These are phyloP conservation scores for Talaromyces rugulosus DNA, from an alignment of 2,329 filamentous ascomycete genomes.

Conservation along the genomic window DNA sequence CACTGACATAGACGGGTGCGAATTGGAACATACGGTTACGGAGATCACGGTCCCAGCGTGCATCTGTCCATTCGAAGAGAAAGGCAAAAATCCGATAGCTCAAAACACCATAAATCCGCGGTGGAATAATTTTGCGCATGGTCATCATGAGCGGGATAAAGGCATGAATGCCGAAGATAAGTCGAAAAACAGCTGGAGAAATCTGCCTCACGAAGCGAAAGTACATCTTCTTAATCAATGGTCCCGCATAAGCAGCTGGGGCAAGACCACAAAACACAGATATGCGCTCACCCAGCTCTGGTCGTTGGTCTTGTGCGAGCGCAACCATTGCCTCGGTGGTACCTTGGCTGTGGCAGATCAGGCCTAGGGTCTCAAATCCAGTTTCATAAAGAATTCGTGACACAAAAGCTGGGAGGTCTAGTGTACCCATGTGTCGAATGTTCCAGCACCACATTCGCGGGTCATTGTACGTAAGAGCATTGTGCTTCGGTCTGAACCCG, in stretches of 20 bases:
- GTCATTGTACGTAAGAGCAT: conserved; percentile 64
- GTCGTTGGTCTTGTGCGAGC: conserved; percentile 82
- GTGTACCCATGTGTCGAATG: conserved; percentile 86
- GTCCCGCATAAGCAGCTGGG: conserved; percentile 84
- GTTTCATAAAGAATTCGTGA: conserved; percentile 78
- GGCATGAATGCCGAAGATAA: conserved; percentile 85
- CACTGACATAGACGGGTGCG: conserved; percentile 81
- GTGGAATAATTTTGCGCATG: conserved; percentile 65
- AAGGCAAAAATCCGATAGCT: conserved; percentile 89
- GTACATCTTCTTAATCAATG: conserved; percentile 78
- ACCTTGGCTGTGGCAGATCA: conserved; percentile 86
- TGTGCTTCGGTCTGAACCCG: conserved; percentile 75
- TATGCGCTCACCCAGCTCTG: conserved; percentile 75
- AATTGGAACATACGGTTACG: conserved; percentile 86
- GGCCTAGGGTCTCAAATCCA: conserved; percentile 73
- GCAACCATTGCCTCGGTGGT: conserved; percentile 86
- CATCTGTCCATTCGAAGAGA: conserved; percentile 83
- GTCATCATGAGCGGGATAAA: conserved; percentile 94
- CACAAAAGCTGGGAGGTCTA: conserved; percentile 78
- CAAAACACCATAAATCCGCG: conserved; percentile 69
- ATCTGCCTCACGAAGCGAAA: conserved; percentile 89
- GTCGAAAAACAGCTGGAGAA: conserved; percentile 67
- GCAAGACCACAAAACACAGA: conserved; percentile 89
- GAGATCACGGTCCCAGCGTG: conserved; percentile 75
- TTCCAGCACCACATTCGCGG: conserved; percentile 98